These are phyloP conservation scores for Eucalyptus polyanthemos DNA, from an alignment of 345 rosid genomes.

Conservation along the genomic window DNA sequence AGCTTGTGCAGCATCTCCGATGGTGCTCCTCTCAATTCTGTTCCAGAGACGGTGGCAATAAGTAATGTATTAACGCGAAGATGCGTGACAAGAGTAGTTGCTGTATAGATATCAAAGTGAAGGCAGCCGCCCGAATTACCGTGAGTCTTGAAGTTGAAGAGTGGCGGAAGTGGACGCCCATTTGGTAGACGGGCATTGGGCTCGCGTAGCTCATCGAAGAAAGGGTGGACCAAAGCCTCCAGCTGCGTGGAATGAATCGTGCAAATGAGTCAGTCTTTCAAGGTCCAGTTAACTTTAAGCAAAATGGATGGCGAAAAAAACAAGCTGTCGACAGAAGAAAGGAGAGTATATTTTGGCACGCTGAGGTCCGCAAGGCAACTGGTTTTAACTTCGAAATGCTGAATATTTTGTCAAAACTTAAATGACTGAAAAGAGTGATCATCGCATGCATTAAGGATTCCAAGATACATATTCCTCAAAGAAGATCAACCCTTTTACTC, in stretches of 20 bases:
- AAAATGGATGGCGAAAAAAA: background rate
- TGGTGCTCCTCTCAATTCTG: constrained; percentile 75
- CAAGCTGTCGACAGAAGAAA: background rate
- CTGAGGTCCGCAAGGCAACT: background rate
- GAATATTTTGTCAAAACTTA: background rate
- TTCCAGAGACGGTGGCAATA: background rate
- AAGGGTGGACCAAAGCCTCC: constrained; percentile 85
- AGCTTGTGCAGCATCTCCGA: constrained; percentile 41
- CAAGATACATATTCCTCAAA: background rate
- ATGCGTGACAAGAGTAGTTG: no score
- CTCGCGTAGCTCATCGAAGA: constrained; percentile 94
- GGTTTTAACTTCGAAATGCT: background rate
- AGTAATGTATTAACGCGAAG: background rate
- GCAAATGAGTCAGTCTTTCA: background rate
- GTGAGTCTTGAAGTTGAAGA: constrained; percentile 84
- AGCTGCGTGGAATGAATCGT: constrained; percentile 16
- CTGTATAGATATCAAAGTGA: background rate
- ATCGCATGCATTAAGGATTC: background rate
- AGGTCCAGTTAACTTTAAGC: background rate
- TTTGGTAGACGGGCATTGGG: constrained; percentile 66
- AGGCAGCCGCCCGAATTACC: constrained; percentile 21
- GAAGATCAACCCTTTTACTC: background rate
- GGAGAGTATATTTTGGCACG: background rate
- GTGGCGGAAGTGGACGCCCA: constrained; percentile 89
- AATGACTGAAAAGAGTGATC: background rate